Evolutionary conservation across 1,139 yeast genomes (phyloP), one percentile per base, ranked within the genome.

Genomic region (Protomyces inundatus): DNA sequence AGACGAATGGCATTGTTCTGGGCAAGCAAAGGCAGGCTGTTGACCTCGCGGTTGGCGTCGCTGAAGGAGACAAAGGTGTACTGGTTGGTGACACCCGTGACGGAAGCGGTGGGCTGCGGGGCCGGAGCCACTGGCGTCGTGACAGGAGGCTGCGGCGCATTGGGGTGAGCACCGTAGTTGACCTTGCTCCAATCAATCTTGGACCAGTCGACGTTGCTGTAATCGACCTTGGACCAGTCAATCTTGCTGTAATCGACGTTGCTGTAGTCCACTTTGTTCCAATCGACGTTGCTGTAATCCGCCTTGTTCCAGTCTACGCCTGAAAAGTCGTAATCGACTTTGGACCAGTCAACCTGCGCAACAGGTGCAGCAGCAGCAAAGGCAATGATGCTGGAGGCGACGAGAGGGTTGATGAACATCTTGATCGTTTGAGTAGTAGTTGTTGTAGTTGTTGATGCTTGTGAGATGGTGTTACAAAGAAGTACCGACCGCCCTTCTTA

Each of bases 121-220:
- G 61, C 61, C 16, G 48, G 30, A n/a, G n/a, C n/a, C n/a, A n/a
- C n/a, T n/a, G n/a, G n/a, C 3, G 45, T 30, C 6, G 48, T 16
- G 2, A 46, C 39, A 12, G 54, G 32, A n/a, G 48, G 48, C 9
- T 6, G 9, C 9, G 39, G 39, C 6, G 39, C 39, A 35, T 6
- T 35, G 9, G 39, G 6, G 12, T 55, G 42, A 5, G 40, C 40
- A 33, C 40, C 45, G 23, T 42, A 45, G 39, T 54, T 33, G n/a
- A 55, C 53, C 2, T 37, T 45, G 40, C 32, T 45, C 53, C 53
- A 55, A 23, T 55, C 59, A 14, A 55, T 45, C 7, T 39, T 39
- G 6, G 53, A 45, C 48, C 48, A 56, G 61, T 56, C 61, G 53
- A 55, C 59, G 54, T 32, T n/a, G 39, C 54, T 46, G 36, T 56